phyloP scores from a whole-genome alignment of 2,329 filamentous ascomycete species.

The Pseudopyricularia javanii region DNA sequence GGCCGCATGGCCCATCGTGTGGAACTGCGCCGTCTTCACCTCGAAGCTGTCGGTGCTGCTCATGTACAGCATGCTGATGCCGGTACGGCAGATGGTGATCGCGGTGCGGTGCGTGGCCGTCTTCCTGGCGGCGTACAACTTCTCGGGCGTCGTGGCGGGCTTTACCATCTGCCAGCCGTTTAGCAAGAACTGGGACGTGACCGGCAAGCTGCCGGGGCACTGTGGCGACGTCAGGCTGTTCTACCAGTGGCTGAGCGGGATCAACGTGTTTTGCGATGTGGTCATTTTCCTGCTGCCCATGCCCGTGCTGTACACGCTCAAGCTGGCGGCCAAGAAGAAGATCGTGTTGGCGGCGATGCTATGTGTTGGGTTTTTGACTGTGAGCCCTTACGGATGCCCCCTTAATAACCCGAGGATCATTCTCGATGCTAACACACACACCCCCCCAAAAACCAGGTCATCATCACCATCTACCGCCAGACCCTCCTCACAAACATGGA shows the following conservation, averaged over 20 bases:
- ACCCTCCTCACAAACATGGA: slow-evolving; percentile 19
- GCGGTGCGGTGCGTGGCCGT: slow-evolving; percentile 11
- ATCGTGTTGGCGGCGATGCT: slow-evolving; percentile 16
- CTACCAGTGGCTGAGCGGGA: slow-evolving; percentile 13
- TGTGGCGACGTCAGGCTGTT: slow-evolving; percentile 8
- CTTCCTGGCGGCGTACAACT: slow-evolving; percentile 12
- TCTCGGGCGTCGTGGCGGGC: slow-evolving; percentile 14
- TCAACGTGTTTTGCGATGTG: slow-evolving; percentile 20
- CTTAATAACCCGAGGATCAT: background rate
- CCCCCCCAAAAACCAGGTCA: slow-evolving; percentile 10
- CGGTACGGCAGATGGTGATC: slow-evolving; percentile 12
- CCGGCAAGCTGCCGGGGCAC: slow-evolving; percentile 12
- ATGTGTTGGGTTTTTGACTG: slow-evolving; percentile 13
- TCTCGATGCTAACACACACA: slow-evolving; percentile 11
- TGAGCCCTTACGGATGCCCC: background rate
- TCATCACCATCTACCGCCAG: slow-evolving; percentile 21
- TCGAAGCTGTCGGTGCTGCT: slow-evolving; percentile 1
- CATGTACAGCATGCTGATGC: slow-evolving; percentile 8
- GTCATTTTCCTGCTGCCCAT: slow-evolving; percentile 17
- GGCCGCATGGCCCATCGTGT: slow-evolving; percentile 1
- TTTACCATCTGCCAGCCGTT: slow-evolving; percentile 23
- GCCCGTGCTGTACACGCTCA: slow-evolving; percentile 17
- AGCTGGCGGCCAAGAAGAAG: slow-evolving; percentile 18
- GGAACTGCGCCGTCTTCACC: slow-evolving; percentile 1
- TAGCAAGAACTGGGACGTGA: slow-evolving; percentile 20